Evolutionary conservation across 2,329 filamentous ascomycete species (phyloP), one percentile per base, ranked within the genome.

Genomic region (Pyrenochaeta sp.): DNA sequence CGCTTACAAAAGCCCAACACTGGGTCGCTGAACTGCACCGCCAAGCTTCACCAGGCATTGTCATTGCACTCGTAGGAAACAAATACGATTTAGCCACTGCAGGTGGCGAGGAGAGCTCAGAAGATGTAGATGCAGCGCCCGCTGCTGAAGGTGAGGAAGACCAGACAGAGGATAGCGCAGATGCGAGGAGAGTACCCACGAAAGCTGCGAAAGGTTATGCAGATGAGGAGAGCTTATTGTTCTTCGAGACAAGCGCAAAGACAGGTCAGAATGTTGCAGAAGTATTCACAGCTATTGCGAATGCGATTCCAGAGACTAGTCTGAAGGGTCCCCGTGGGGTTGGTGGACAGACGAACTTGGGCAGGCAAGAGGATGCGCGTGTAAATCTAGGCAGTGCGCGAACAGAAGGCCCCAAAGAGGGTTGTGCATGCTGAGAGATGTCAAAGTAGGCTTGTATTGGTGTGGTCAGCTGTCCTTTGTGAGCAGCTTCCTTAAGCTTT

Each of bases 161-260:
- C 15, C 85, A 82, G 37, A 87, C 85, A 49, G 86, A 86, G 45
- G 86, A 87, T 20, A 80, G 83, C 15, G 87, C 86, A 37, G 90
- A 95, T 77, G 91, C 91, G 47, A 85, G 95, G 67, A 96, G 97
- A 79, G 87, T 99, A 30, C 87, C 90, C 45, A 95, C 89, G n/a
- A 89, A 91, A 61, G 93, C 97, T 79, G 95, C 93, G 36, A 92
- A 92, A 80, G 82, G 87, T 49, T 99, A 98, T 77, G 95, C 95
- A 7, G 93, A 98, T 65, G 94, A 98, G 77, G 95, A 99, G 78
- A 87, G 89, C 49, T 81, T 99, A 63, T 78, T 99, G 61, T 99
- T 99, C 81, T 98, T 97, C 76, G 95, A 99, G 83, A 99, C 95
- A 14, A 96, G 91, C 75, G 95, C 95, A 42, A 99, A 99, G 87